Evolutionary conservation across 2,329 filamentous ascomycete species (phyloP).

Genomic region (Zarea fungicola): DNA sequence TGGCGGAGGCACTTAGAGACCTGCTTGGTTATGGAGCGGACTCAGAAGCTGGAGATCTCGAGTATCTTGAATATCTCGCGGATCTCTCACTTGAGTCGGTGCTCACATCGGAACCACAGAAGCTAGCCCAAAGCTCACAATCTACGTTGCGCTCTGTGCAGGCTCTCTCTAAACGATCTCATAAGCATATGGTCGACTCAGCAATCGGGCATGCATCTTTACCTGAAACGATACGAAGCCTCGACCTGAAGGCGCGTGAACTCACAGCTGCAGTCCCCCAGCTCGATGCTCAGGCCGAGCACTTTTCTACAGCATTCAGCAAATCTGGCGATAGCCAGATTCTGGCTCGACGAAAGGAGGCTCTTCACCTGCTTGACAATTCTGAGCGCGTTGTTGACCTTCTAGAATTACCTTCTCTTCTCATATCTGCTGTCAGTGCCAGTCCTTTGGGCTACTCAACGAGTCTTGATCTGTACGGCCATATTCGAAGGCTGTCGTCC

Average conservation of each 20-base stretch:
- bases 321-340: slow-evolving; percentile 65
- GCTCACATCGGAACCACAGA: slow-evolving; percentile 68
- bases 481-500: slow-evolving; percentile 78
- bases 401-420: slow-evolving; percentile 78
- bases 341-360: slow-evolving; percentile 69
- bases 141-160: slow-evolving; percentile 79
- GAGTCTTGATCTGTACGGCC: slow-evolving; percentile 86
- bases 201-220: slow-evolving; percentile 72
- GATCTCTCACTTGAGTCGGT: slow-evolving; percentile 71
- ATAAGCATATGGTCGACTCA: slow-evolving; percentile 78
- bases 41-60: slow-evolving; percentile 49
- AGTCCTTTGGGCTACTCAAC: slow-evolving; percentile 74
- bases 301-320: slow-evolving; percentile 79
- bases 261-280: slow-evolving; percentile 69
- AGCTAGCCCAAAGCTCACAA: slow-evolving; percentile 75
- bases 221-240: slow-evolving; percentile 61
- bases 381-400: slow-evolving; percentile 86
- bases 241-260: slow-evolving; percentile 60
- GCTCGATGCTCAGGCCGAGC: slow-evolving; percentile 71
- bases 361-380: slow-evolving; percentile 77
- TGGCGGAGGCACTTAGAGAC: slow-evolving; percentile 34
- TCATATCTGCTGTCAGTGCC: slow-evolving; percentile 70
- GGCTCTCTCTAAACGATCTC: slow-evolving; percentile 80
- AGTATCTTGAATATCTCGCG: slow-evolving; percentile 73
- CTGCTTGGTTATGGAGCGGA: slow-evolving; percentile 27